A percentile compares a stretch with the other conserved stretches of the same genome.
Conservation (phyloP, 139 green algal genomes). For the Chlorella sp. region DNA sequence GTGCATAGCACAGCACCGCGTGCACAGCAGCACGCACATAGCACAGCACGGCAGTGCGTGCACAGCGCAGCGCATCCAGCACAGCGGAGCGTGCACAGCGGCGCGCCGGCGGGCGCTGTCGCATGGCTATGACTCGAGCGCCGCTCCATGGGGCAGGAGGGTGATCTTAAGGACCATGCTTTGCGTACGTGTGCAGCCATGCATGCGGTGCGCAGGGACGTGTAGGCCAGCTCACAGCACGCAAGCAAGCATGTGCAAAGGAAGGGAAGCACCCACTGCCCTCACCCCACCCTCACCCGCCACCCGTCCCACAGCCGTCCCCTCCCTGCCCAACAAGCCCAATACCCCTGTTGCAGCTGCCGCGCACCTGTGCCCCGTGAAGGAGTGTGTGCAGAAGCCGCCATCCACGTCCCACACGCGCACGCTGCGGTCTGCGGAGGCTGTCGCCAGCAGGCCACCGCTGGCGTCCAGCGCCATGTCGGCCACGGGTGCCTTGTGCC, state of each 20-base stretch:
- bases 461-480: conserved; percentile 83
- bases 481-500: conserved; percentile 81
- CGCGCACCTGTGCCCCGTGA: conserved; percentile 80
- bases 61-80: too few species aligned
- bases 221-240: neutral
- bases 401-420: conserved; percentile 82
- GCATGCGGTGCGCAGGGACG: too few species aligned
- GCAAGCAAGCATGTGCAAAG: too few species aligned
- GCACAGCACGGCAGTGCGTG: too few species aligned
- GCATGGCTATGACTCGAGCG: conserved; percentile 31
- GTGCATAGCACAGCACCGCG: too few species aligned
- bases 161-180: conserved; percentile 33
- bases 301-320: neutral
- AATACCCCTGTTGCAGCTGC: too few species aligned
- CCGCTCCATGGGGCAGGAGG: conserved; percentile 30
- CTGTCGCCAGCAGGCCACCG: conserved; percentile 84
- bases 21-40: too few species aligned
- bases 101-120: neutral
- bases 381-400: conserved; percentile 92
- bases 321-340: too few species aligned
- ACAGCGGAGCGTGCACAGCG: too few species aligned
- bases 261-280: too few species aligned
- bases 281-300: neutral
- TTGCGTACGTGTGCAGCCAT: neutral
- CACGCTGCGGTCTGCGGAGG: conserved; percentile 75